phyloP scores from a whole-genome alignment of 805 yeast species.

The Pichia californica region DNA sequence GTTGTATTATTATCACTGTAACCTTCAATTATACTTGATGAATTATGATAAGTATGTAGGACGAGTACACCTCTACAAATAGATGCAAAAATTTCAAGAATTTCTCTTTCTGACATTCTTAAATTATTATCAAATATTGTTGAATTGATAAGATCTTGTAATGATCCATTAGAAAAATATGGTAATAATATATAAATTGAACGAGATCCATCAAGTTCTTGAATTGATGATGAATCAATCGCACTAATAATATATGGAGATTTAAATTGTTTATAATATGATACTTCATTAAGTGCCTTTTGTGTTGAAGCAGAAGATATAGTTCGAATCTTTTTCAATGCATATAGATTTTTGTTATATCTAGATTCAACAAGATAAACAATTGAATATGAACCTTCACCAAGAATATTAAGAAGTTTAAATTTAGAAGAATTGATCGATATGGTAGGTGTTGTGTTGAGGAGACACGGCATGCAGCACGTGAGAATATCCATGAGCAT shows the following conservation, averaged over 20 bases:
- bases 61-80: conserved; percentile 67
- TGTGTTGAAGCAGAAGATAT: conserved; percentile 51
- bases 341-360: conserved; percentile 43
- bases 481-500: conserved; percentile 11
- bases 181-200: conserved; percentile 78
- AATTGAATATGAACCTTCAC: conserved; percentile 87
- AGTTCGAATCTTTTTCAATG: conserved; percentile 77
- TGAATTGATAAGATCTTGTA: conserved; percentile 73
- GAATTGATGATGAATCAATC: conserved; percentile 64
- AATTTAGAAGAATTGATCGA: conserved; percentile 56
- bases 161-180: conserved; percentile 61
- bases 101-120: conserved; percentile 45
- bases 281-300: conserved; percentile 71
- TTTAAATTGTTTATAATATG: conserved; percentile 63
- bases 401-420: conserved; percentile 62
- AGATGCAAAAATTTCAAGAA: conserved; percentile 57
- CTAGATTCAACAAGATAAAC: conserved; percentile 65
- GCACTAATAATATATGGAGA: conserved; percentile 62
- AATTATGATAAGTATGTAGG: conserved; percentile 59
- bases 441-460: conserved; percentile 43
- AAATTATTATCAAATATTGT: conserved; percentile 51
- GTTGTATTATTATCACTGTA: conserved; percentile 25
- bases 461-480: conserved; percentile 40
- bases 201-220: conserved; percentile 73
- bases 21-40: not conserved